phyloP scores from a whole-genome alignment of 2,329 filamentous ascomycete genomes.

The Tolypocladium album region DNA sequence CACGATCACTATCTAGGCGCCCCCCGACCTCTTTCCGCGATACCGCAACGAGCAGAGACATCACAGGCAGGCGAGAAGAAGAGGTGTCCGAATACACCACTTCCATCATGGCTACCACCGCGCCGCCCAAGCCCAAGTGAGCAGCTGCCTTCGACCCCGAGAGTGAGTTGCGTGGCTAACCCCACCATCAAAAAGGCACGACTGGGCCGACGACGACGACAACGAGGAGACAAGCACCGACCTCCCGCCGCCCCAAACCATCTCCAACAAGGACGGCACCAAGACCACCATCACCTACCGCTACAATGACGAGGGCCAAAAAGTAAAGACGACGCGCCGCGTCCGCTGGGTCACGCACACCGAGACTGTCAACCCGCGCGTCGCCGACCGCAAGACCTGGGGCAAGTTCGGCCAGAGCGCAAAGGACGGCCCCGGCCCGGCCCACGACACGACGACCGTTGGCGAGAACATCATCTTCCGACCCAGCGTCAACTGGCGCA shows the following conservation, averaged over 20 bases:
- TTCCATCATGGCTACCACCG: constrained; percentile 27
- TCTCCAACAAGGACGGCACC: constrained; percentile 95
- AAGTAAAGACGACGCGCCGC: constrained; percentile 93
- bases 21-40: constrained; percentile 11
- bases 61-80: neutral
- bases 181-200: constrained; percentile 39
- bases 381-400: constrained; percentile 91
- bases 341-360: constrained; percentile 88
- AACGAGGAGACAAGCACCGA: constrained; percentile 59
- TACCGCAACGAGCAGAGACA: neutral
- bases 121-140: constrained; percentile 29
- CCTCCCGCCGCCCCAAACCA: constrained; percentile 79
- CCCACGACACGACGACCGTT: constrained; percentile 80
- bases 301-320: constrained; percentile 87
- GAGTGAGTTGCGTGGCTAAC: constrained; percentile 17
- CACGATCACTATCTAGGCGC: constrained; percentile 19
- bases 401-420: constrained; percentile 84
- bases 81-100: neutral
- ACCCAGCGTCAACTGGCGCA: constrained; percentile 88
- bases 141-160: constrained; percentile 6
- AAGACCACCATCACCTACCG: constrained; percentile 89
- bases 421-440: constrained; percentile 73
- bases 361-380: constrained; percentile 90
- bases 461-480: constrained; percentile 98
- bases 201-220: constrained; percentile 96